Conservation (phyloP, 225 moss, liverwort and hornwort genomes). For the Neckera pumila region DNA sequence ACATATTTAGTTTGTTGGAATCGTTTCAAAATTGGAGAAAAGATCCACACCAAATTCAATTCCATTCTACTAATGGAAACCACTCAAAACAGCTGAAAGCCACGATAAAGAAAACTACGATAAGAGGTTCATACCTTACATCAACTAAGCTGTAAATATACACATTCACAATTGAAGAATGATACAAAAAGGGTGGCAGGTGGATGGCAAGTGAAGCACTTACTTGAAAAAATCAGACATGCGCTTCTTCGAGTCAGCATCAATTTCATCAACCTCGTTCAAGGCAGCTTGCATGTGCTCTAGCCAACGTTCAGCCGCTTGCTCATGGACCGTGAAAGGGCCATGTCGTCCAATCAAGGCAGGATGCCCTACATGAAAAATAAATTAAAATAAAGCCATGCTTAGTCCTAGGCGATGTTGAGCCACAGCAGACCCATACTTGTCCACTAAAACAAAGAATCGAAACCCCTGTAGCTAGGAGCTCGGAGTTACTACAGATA, state of each 20-base stretch:
- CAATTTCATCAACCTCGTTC: conserved; percentile 49
- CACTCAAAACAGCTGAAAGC: neutral
- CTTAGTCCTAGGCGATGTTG: neutral
- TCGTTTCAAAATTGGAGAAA: neutral
- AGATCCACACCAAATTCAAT: neutral
- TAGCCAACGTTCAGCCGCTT: conserved; percentile 74
- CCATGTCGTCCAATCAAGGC: conserved; percentile 77
- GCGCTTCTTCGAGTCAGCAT: conserved; percentile 64
- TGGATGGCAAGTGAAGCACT: neutral
- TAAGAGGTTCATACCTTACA: neutral
- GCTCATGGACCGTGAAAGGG: conserved; percentile 60
- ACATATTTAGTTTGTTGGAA: neutral
- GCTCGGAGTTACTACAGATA: neutral
- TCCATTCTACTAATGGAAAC: neutral
- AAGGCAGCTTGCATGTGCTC: conserved; percentile 73
- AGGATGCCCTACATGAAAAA: conserved; percentile 49
- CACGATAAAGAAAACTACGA: neutral
- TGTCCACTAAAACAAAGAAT: neutral
- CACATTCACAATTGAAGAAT: neutral
- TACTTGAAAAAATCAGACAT: conserved; percentile 77
- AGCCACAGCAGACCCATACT: neutral
- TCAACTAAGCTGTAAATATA: neutral
- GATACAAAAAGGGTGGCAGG: neutral
- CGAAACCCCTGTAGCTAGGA: neutral
- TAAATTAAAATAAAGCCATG: neutral